These are phyloP conservation scores for Phialophora expanda DNA, from an alignment of 2,329 filamentous ascomycete species.

Conservation along the genomic window DNA sequence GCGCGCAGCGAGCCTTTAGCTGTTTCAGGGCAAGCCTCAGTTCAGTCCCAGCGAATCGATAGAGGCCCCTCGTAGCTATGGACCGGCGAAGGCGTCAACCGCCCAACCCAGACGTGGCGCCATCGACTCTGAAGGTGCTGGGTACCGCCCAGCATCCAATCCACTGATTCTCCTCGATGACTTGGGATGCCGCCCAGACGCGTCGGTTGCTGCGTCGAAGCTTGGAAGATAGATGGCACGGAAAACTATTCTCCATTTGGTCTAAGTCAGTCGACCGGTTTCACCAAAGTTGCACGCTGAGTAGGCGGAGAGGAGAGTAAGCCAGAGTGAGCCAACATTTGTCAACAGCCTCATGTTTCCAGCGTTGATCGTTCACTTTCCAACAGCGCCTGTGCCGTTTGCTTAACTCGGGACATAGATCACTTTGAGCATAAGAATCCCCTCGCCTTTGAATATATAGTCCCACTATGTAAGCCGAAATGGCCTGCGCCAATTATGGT, in stretches of 20 bases:
- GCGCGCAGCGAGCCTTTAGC: neutral
- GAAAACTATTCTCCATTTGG: neutral
- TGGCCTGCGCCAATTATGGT: neutral
- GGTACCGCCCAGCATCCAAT: neutral
- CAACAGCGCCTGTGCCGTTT: neutral
- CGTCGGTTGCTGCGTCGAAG: neutral
- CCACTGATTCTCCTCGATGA: neutral
- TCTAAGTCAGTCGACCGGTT: neutral
- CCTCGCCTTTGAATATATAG: neutral
- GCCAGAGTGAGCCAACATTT: neutral
- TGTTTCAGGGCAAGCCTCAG: neutral
- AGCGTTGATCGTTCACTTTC: neutral
- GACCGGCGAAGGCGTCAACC: neutral
- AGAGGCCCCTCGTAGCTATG: neutral
- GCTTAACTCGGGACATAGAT: neutral
- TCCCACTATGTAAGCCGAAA: conserved; percentile 6
- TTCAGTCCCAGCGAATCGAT: neutral
- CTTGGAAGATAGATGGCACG: neutral
- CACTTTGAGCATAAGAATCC: neutral
- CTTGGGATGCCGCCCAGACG: neutral
- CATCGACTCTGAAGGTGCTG: neutral
- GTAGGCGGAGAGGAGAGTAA: neutral
- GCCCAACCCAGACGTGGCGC: neutral
- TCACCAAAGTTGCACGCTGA: neutral
- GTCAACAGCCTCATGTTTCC: neutral